Conservation (phyloP, 768 basidiomycete genomes). For the Rhodosporidiobolus sp. region DNA sequence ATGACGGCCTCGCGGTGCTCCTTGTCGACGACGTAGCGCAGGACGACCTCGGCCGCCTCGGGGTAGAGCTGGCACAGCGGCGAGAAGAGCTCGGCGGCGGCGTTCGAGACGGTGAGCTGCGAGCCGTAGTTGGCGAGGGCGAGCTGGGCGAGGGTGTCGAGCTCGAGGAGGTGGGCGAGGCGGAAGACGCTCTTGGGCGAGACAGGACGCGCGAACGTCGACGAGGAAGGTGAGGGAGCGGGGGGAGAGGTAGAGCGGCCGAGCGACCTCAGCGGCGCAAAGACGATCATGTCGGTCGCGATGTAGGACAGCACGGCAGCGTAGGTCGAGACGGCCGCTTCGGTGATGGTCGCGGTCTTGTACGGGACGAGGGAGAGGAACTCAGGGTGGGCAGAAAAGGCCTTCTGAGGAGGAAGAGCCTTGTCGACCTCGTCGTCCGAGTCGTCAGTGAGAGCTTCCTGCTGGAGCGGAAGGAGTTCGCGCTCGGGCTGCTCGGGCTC, state of each 20-base stretch:
- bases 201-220: no score
- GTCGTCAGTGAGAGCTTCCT: background rate
- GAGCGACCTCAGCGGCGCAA: background rate
- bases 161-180: background rate
- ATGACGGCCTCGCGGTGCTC: no score
- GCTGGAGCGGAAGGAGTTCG: no score
- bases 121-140: background rate
- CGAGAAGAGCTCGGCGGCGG: background rate
- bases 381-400: background rate
- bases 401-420: background rate
- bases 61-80: no score
- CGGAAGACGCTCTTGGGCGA: background rate
- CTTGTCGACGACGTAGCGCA: no score
- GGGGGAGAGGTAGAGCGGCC: background rate
- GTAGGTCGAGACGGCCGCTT: background rate
- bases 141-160: background rate
- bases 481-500: no score
- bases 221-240: background rate
- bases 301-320: background rate
- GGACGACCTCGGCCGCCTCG: no score
- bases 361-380: background rate
- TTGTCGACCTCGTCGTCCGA: constrained; percentile 19
- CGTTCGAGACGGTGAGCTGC: background rate
- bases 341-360: background rate
- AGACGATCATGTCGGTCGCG: background rate